Base-by-base conservation (phyloP, 257 asterid species). In the Solanum pinnatisectum region DNA sequence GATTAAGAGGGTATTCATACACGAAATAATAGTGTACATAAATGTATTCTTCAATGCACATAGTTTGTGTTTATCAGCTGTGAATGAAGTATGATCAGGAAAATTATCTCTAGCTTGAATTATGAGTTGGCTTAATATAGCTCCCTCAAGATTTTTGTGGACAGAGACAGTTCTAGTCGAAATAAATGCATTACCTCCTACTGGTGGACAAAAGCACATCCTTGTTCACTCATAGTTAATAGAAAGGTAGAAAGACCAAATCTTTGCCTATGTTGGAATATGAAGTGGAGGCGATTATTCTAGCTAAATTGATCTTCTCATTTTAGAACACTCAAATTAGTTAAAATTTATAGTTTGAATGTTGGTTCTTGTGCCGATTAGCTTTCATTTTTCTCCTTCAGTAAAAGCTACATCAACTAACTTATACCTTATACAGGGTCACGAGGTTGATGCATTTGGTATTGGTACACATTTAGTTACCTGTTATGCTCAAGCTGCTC, bases 381-480 rank as follows among this genome's bases (percentile, higher is more conserved):
- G 76, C 82, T 42, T 84, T 88, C 44, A 10, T 49, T 82, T 81
- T 49, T 82, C 32, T 82, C 68, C 44, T 32, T 49, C 20, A 49
- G 70, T 30, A 49, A 46, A 33, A 82, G 85, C 70, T 32, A 33
- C 70, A 32, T 82, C 44, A 68, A 68, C 79, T 70, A 72, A 76
- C 68, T 70, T 30, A 46, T 13, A 32, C 73, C 87, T 84, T 90
- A 59, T 56, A 72, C 96, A 97, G 99, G 99, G 99, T 85, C 98
- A 97, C 70, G 98, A 95, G 90, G 93, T 96, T 85, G 98, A 97
- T 93, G 95, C 98, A 84, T 97, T 90, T 92, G 99, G 99, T 82
- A 94, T 97, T 87, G 99, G 98, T 88, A 97, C 98, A 46, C 98
- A 96, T 93, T 90, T 97, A 94, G 99, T 97, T 84, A 97, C 99